Percentiles rank a stretch among this genome's conserved stretches.
Evolutionary conservation across 306 rosid species (phyloP).

Genomic region (Sicyos edulis): DNA sequence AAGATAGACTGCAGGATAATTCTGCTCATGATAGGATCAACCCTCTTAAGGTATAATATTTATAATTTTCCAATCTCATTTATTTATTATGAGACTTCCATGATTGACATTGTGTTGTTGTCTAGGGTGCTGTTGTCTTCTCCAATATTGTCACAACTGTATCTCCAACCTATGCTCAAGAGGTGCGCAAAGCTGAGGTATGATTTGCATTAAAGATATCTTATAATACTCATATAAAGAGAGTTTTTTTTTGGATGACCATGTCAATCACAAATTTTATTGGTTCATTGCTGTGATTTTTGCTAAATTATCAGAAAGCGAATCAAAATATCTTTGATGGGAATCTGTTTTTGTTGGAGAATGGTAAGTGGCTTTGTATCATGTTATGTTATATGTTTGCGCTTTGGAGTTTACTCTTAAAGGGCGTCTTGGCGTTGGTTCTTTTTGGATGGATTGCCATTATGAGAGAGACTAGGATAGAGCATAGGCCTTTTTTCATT

Average conservation of each 20-base stretch:
- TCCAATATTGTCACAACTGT: conserved; percentile 97
- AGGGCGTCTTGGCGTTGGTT: neutral
- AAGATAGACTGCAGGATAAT: conserved; percentile 93
- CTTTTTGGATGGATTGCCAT: neutral
- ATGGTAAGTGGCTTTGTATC: neutral
- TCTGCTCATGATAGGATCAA: conserved; percentile 69
- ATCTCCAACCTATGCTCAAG: conserved; percentile 93
- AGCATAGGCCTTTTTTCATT: neutral
- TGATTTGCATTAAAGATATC: conserved; percentile 11
- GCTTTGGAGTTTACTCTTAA: neutral
- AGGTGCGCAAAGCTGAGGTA: conserved; percentile 92
- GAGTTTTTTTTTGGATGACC: neutral
- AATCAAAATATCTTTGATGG: neutral
- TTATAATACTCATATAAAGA: neutral
- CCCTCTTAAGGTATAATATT: conserved; percentile 66
- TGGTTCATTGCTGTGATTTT: neutral
- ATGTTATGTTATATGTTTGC: neutral
- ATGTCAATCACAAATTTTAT: neutral
- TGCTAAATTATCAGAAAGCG: neutral
- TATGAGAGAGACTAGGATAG: neutral
- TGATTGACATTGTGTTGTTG: conserved; percentile 10
- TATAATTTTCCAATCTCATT: conserved; percentile 15
- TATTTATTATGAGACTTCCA: neutral
- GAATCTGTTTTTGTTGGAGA: neutral
- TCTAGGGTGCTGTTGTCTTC: conserved; percentile 88